Base-by-base conservation (phyloP, 2,329 filamentous ascomycete species). In the Phaeophleospora eucalypticola region DNA sequence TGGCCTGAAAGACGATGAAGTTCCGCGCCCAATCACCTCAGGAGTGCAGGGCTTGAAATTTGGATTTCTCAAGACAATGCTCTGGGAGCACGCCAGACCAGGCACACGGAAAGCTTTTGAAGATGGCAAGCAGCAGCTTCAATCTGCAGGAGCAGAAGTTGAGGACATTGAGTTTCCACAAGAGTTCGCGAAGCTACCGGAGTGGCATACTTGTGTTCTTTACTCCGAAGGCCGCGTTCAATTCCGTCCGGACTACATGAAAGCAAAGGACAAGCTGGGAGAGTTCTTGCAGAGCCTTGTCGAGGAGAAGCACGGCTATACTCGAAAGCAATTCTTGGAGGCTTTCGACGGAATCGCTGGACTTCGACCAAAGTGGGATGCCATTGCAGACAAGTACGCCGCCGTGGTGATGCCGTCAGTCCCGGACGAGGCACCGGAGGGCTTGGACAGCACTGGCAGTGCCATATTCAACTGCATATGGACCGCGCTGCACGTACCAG, bases 321-420 rank as follows among this genome's bases (percentile, higher is more conserved):
- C 74, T 1, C 69, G 73, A 0, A 71, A 71, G 19, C 67, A 71
- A 1, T 72, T 79, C 40, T 60, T 82, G 0, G 69, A 76, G 4
- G 78, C 79, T 0, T 77, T 78, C 32, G 81, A 85, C 50, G 67
- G 68, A 1, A 71, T 79, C n/a, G 77, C 79, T 0, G 68, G 68
- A 0, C 65, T 81, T n/a, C 65, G 82, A 27, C 78, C 80, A 0
- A 66, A 71, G n/a, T 72, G 80, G 4, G 82, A 85, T 55, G 66
- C 62, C 2, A 70, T 84, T 3, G 71, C 74, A 0, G 62, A 62
- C 0, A 58, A 64, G 12, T 84, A 82, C 49, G 74, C 71, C 10
- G 79, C 77, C 0, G 69, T 84, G 0, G 53, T 86, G 9, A 76
- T 74, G 0, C 81, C 82, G 0, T 83, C 80, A 54, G 78, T 76